phyloP scores from a whole-genome alignment of 1,284 basidiomycete genomes.

The Leccinum subspadiceum region DNA sequence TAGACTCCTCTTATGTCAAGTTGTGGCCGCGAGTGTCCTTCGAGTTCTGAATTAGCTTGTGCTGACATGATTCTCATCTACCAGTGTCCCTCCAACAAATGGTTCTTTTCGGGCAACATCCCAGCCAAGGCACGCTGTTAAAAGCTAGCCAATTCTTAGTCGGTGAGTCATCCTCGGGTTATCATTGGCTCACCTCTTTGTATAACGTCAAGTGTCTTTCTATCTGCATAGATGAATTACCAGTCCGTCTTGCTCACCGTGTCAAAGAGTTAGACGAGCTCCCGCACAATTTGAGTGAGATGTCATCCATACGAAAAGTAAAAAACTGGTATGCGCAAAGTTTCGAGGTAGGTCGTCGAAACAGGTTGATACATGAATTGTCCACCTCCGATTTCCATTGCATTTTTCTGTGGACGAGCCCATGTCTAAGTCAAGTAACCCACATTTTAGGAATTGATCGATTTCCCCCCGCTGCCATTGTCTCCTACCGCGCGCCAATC shows the following conservation, averaged over 20 bases:
- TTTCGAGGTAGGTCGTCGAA: constrained; percentile 73
- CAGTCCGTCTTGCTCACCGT: constrained; percentile 92
- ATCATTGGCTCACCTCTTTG: neutral
- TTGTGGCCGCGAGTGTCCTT: neutral
- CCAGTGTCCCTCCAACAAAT: constrained; percentile 35
- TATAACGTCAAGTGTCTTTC: constrained; percentile 46
- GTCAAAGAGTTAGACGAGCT: constrained; percentile 96
- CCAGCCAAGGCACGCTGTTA: constrained; percentile 33
- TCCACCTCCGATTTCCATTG: neutral
- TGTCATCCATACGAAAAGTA: constrained; percentile 93
- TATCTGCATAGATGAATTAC: constrained; percentile 53
- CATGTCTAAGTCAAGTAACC: neutral
- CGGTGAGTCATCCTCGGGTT: constrained; percentile 12
- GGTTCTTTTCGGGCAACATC: constrained; percentile 35
- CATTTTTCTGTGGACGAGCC: neutral
- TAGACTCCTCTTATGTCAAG: neutral
- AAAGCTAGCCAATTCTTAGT: constrained; percentile 32
- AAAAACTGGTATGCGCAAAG: constrained; percentile 99
- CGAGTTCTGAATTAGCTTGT: neutral
- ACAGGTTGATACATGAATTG: neutral
- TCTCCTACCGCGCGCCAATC: constrained; percentile 68
- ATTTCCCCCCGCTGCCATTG: constrained; percentile 76
- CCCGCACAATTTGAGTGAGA: constrained; percentile 87
- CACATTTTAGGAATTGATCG: constrained; percentile 74
- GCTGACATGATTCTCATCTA: constrained; percentile 7